Conservation (phyloP, 371 early-diverging fungal genomes). For the Zopfochytrium polystomum region DNA sequence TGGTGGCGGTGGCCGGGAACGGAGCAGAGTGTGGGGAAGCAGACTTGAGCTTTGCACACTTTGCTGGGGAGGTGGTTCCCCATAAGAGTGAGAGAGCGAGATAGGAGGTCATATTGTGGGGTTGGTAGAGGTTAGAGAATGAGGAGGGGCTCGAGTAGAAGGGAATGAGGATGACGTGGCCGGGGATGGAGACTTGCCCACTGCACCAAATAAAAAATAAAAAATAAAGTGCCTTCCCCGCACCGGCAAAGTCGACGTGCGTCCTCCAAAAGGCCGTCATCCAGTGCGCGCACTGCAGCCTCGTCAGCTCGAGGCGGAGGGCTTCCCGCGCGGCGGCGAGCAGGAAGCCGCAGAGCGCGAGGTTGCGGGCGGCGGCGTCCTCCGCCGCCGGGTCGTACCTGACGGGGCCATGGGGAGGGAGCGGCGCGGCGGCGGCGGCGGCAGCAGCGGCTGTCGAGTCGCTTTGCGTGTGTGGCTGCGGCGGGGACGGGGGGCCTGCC, state of each 20-base stretch:
- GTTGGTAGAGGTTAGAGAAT: not conserved
- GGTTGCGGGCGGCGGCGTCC: conserved; percentile 9
- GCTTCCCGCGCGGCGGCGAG: conserved; percentile 2
- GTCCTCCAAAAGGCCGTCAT: conserved; percentile 9
- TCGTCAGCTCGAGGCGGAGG: not conserved
- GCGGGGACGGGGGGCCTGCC: too few species aligned
- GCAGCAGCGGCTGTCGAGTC: too few species aligned
- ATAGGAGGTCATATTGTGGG: not conserved
- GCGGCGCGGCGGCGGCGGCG: too few species aligned
- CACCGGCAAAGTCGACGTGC: conserved; percentile 8
- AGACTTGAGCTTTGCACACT: too few species aligned
- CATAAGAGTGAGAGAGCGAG: not conserved
- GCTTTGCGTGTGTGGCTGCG: too few species aligned
- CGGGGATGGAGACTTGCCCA: not conserved
- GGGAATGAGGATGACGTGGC: not conserved
- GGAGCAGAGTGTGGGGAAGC: too few species aligned
- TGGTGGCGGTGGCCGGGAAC: too few species aligned
- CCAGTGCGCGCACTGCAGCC: conserved; percentile 4
- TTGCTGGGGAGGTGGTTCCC: not conserved
- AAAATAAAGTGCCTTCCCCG: not conserved
- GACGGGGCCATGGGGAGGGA: too few species aligned
- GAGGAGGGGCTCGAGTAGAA: not conserved
- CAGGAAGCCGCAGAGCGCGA: conserved; percentile 4
- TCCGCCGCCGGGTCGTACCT: conserved; percentile 9
- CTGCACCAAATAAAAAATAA: not conserved